phyloP scores from a whole-genome alignment of 495 filamentous ascomycete species.

The Penicillium alfredii region DNA sequence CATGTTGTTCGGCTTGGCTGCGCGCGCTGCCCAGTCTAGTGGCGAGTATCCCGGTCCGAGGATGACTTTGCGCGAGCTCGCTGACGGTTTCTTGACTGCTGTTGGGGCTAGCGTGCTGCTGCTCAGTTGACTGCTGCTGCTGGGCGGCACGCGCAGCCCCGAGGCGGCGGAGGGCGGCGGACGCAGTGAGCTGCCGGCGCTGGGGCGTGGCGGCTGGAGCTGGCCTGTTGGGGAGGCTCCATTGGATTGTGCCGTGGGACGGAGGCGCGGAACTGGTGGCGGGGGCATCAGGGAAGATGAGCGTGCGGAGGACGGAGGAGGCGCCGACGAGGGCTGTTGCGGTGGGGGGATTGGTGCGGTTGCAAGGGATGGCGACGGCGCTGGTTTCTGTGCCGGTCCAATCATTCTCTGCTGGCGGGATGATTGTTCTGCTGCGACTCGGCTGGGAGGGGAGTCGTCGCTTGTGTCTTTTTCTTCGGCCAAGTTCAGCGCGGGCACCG shows the following conservation, averaged over 20 bases:
- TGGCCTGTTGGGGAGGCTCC: conserved; percentile 9
- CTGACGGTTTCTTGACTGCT: conserved; percentile 33
- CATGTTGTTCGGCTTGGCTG: conserved; percentile 56
- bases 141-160: conserved; percentile 26
- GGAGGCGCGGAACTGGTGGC: conserved; percentile 27
- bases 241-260: conserved; percentile 19
- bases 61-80: conserved; percentile 50
- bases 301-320: conserved; percentile 11
- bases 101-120: conserved; percentile 33
- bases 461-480: conserved; percentile 12
- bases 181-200: conserved; percentile 13
- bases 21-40: conserved; percentile 87
- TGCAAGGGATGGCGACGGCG: conserved; percentile 16
- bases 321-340: conserved; percentile 5
- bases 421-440: conserved; percentile 1
- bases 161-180: conserved; percentile 34
- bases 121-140: conserved; percentile 22
- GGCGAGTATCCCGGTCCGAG: conserved; percentile 85
- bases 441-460: conserved; percentile 3
- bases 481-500: conserved; percentile 31
- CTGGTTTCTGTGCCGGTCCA: conserved; percentile 5
- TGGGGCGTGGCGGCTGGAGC: conserved; percentile 14
- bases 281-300: conserved; percentile 35
- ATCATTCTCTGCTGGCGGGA: conserved; percentile 6
- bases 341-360: conserved; percentile 10